Conservation (phyloP, 805 yeast genomes). For the Kazachstania bromeliacearum region DNA sequence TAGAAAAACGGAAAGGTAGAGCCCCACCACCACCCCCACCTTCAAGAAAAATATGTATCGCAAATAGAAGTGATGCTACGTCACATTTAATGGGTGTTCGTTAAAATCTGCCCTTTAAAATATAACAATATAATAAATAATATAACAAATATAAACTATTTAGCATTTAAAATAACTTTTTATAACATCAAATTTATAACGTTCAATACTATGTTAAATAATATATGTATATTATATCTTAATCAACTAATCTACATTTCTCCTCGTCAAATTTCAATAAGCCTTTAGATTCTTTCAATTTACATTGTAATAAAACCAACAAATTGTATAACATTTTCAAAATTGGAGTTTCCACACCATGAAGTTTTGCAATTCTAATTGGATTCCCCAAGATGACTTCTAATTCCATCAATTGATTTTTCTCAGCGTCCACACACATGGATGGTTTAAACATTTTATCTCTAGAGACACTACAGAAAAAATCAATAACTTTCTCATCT, state of each 20-base stretch:
- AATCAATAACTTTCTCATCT: constrained; percentile 38
- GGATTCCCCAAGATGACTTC: constrained; percentile 67
- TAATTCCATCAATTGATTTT: constrained; percentile 56
- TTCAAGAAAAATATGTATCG: constrained; percentile 21
- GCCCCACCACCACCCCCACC: constrained; percentile 31
- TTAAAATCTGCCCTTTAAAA: constrained; percentile 1
- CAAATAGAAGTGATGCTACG: constrained; percentile 2
- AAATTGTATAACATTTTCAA: constrained; percentile 49
- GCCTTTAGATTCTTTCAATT: constrained; percentile 50
- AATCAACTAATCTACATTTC: constrained; percentile 5
- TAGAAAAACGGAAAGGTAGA: constrained; percentile 26
- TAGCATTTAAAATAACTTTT: neutral
- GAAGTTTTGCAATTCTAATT: constrained; percentile 37
- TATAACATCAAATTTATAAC: neutral
- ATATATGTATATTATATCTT: neutral
- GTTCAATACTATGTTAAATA: neutral
- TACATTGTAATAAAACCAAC: constrained; percentile 51
- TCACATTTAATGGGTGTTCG: constrained; percentile 5
- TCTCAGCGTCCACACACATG: constrained; percentile 56
- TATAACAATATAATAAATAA: neutral
- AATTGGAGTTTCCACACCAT: constrained; percentile 47
- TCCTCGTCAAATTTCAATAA: constrained; percentile 21
- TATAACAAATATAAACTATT: neutral
- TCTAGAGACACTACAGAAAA: constrained; percentile 44
- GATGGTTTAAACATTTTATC: constrained; percentile 52